Evolutionary conservation across 352 stramenopile genomes (phyloP), one percentile per base, ranked within the genome.

Genomic region (Phytophthora rubi): DNA sequence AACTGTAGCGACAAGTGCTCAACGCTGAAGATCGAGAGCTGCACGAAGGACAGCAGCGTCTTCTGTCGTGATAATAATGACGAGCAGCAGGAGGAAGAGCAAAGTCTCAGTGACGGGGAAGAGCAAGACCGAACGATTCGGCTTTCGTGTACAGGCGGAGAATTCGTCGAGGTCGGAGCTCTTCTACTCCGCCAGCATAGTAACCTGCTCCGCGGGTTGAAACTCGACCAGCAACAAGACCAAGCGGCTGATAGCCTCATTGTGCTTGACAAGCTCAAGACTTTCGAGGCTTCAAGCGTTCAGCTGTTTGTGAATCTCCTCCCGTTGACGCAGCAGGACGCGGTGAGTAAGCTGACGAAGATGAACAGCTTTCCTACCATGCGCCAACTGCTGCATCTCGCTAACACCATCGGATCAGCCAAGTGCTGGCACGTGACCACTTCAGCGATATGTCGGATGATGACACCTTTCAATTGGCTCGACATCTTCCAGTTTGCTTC

Each of bases 371-470:
- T 73, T 3, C 23, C 47, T 6, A 55, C 37, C 7, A 49, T 75
- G 23, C n/a, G 70, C 13, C 51, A 76, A 16, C 54, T 81, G 9
- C 49, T 89, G 0, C 65, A 16, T 21, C 56, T 84, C 10, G 67
- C 55, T 7, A 61, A 75, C n/a, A 35, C 23, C 13, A 53, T 62
- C 10, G 64, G 62, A 0, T 71, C 59, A 32, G 72, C 52, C 42
- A 79, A 66, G 21, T 76, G 60, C 37, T 89, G 81, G 81, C 81
- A 89, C 55, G 57, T 48, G 1, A 68, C 71, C 12, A 78, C 81
- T 15, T 70, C 66, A 26, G 62, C 68, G 1, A 72, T 85, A 42
- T 78, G 62, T 21, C 33, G 62, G 15, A 42, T 71, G 30, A 73
- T 85, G 26, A 71, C 78, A 30, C 18, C 35, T 0, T 60, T 30